phyloP scores from a whole-genome alignment of 2,329 filamentous ascomycete genomes.

The Ilyonectria sp. region DNA sequence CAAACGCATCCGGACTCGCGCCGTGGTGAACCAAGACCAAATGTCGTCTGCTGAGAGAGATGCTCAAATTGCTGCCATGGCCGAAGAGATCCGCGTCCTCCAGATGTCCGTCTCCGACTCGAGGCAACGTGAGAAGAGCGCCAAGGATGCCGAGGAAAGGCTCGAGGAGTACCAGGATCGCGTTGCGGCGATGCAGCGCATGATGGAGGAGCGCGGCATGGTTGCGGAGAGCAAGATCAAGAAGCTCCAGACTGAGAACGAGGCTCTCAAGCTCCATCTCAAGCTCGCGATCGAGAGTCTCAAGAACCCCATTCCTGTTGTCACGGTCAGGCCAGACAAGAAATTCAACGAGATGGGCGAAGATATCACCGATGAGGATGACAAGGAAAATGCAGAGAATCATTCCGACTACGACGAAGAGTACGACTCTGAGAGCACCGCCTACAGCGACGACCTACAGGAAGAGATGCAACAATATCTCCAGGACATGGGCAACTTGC shows the following conservation, averaged over 20 bases:
- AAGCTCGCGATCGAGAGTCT: slow-evolving; percentile 88
- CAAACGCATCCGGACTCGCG: slow-evolving; percentile 95
- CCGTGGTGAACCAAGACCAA: slow-evolving; percentile 95
- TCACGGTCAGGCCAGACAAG: slow-evolving; percentile 56
- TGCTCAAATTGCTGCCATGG: slow-evolving; percentile 94
- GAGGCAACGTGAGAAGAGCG: slow-evolving; percentile 80
- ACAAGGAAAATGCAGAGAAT: slow-evolving; percentile 60
- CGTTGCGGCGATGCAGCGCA: slow-evolving; percentile 89
- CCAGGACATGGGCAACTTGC: slow-evolving; percentile 82
- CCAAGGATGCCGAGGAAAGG: slow-evolving; percentile 83
- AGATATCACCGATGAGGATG: slow-evolving; percentile 54
- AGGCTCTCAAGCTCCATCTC: slow-evolving; percentile 88
- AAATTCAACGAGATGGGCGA: slow-evolving; percentile 44
- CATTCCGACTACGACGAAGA: slow-evolving; percentile 75
- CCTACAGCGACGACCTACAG: slow-evolving; percentile 77
- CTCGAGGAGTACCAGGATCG: slow-evolving; percentile 96
- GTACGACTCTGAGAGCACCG: slow-evolving; percentile 62
- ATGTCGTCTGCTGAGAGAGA: slow-evolving; percentile 94
- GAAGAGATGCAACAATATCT: slow-evolving; percentile 89
- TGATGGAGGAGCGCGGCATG: slow-evolving; percentile 95
- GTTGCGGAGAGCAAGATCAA: slow-evolving; percentile 96
- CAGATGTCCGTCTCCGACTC: slow-evolving; percentile 82
- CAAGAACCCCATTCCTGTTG: slow-evolving; percentile 88
- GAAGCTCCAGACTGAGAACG: slow-evolving; percentile 90
- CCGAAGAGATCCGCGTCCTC: slow-evolving; percentile 89